A percentile compares a stretch with the other conserved stretches of the same genome.
Evolutionary conservation across 2,329 filamentous ascomycete genomes (phyloP).

Genomic region (Hortaea sp.): DNA sequence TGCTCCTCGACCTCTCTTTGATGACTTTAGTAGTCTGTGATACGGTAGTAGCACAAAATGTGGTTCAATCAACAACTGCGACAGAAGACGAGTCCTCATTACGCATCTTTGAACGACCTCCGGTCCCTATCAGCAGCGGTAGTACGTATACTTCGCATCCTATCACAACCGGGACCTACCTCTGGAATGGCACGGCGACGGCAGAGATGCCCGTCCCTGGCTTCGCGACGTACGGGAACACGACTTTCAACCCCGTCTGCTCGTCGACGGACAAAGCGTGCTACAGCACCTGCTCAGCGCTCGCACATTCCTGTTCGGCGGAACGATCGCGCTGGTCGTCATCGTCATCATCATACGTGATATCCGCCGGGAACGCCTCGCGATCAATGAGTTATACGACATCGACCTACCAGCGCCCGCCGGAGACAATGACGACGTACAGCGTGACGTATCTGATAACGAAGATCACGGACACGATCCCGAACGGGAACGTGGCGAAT

Average conservation of each 20-base stretch:
- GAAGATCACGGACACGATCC: not conserved
- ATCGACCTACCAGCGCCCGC: not conserved
- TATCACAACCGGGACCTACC: not conserved
- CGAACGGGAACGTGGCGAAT: not conserved
- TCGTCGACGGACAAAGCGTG: not conserved
- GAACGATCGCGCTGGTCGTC: not conserved
- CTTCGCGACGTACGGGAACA: not conserved
- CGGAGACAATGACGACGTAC: not conserved
- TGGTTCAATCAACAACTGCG: too few relatives aligned
- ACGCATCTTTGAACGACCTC: not conserved
- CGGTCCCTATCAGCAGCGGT: not conserved
- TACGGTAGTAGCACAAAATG: too few relatives aligned
- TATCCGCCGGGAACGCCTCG: not conserved
- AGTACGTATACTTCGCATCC: not conserved
- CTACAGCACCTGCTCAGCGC: not conserved
- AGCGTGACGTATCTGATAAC: not conserved
- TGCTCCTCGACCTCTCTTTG: too few relatives aligned
- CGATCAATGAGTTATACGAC: not conserved
- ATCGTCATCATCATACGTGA: not conserved
- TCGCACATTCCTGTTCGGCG: not conserved
- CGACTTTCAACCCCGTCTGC: not conserved
- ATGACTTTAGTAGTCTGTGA: too few relatives aligned
- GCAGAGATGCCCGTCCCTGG: not conserved
- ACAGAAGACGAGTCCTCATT: not conserved
- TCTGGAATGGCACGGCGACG: not conserved